Evolutionary conservation across 495 filamentous ascomycete species (phyloP).

Genomic region (Penicillium cosmopolitanum): DNA sequence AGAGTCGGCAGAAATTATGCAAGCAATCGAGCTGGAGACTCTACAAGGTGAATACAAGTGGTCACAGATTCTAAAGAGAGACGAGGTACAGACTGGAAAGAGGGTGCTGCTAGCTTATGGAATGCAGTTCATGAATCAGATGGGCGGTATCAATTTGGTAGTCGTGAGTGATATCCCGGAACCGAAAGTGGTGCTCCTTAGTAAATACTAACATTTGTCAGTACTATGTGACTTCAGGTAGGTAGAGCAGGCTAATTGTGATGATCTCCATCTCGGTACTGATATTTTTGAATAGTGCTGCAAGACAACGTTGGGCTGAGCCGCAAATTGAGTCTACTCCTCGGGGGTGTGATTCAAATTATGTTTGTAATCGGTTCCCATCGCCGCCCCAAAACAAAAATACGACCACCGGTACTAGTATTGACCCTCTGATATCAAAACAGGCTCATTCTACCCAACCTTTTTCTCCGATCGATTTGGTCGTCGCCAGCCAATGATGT

Average conservation of each 20-base stretch:
- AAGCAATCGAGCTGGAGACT: constrained; percentile 48
- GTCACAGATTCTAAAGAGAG: constrained; percentile 51
- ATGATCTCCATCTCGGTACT: background rate
- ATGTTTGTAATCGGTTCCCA: constrained; percentile 38
- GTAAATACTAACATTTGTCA: constrained; percentile 3
- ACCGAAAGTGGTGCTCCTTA: background rate
- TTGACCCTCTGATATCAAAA: background rate
- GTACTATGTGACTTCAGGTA: constrained; percentile 53
- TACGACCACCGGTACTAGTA: background rate
- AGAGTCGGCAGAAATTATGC: constrained; percentile 49
- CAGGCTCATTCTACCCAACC: constrained; percentile 39
- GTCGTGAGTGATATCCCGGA: constrained; percentile 29
- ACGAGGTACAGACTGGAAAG: constrained; percentile 54
- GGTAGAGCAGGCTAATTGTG: background rate
- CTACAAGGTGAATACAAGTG: constrained; percentile 47
- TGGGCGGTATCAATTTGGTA: constrained; percentile 55
- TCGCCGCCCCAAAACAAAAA: background rate
- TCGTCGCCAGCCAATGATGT: constrained; percentile 57
- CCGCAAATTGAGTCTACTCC: constrained; percentile 48
- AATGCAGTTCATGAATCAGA: constrained; percentile 29
- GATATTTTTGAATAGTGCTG: constrained; percentile 33
- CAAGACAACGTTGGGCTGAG: constrained; percentile 52
- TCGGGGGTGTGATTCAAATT: constrained; percentile 50
- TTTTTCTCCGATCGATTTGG: constrained; percentile 50
- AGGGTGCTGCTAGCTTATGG: constrained; percentile 55